These are phyloP conservation scores for Saccharomycopsis hybrid DNA, from an alignment of 1,139 yeast species.

Conservation along the genomic window DNA sequence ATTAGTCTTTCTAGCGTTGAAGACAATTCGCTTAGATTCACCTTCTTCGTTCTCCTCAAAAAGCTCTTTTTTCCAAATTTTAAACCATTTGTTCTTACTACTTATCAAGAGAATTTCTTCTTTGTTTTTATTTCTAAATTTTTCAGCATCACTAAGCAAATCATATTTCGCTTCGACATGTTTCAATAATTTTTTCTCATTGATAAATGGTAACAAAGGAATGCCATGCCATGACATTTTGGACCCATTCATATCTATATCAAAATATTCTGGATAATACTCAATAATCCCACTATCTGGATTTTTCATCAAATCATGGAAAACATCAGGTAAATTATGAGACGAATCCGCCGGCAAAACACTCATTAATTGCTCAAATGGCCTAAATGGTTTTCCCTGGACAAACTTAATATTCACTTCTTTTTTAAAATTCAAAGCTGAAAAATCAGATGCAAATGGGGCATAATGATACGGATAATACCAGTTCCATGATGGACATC, in stretches of 20 bases:
- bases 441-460: slow-evolving; percentile 90
- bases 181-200: slow-evolving; percentile 62
- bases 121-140: slow-evolving; percentile 59
- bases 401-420: slow-evolving; percentile 58
- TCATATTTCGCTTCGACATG: slow-evolving; percentile 64
- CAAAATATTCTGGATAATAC: slow-evolving; percentile 84
- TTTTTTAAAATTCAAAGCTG: slow-evolving; percentile 37
- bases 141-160: slow-evolving; percentile 61
- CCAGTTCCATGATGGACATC: slow-evolving; percentile 99
- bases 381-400: slow-evolving; percentile 76
- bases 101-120: slow-evolving; percentile 58
- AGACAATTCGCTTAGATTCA: slow-evolving; percentile 30
- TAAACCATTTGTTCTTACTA: slow-evolving; percentile 44
- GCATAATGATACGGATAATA: slow-evolving; percentile 96
- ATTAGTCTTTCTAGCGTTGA: slow-evolving; percentile 41
- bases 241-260: slow-evolving; percentile 92
- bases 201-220: slow-evolving; percentile 85
- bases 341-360: slow-evolving; percentile 96
- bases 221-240: slow-evolving; percentile 96
- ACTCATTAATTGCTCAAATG: slow-evolving; percentile 95
- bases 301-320: slow-evolving; percentile 77
- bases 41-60: slow-evolving; percentile 25
- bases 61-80: slow-evolving; percentile 27
- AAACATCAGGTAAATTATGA: slow-evolving; percentile 81
- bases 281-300: slow-evolving; percentile 81